Conservation (phyloP, 257 asterid genomes). For the Solanum appendiculatum region DNA sequence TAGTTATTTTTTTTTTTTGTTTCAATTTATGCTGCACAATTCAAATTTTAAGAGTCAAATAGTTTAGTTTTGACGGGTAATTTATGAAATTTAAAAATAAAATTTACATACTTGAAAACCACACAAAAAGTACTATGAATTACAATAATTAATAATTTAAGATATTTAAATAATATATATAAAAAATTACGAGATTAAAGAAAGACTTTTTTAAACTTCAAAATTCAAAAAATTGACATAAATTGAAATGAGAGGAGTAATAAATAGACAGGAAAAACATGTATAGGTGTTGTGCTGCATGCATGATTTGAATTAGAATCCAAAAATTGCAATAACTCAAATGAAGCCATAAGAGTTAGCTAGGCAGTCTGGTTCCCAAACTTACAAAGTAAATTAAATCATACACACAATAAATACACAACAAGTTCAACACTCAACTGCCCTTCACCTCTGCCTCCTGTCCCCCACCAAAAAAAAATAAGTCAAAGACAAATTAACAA, state of each 20-base stretch:
- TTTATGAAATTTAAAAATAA: no score
- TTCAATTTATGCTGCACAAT: no score
- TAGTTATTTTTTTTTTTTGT: no score
- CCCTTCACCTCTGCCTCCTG: background rate
- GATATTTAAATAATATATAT: no score
- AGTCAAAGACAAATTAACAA: background rate
- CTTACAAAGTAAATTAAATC: background rate
- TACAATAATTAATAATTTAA: no score
- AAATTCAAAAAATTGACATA: background rate
- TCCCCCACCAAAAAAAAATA: background rate
- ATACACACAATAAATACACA: background rate
- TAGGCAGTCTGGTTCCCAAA: background rate
- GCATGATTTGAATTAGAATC: background rate
- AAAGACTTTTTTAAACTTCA: background rate
- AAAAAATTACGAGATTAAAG: no score
- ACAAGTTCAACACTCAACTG: background rate
- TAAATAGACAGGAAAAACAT: background rate
- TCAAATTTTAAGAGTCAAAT: no score
- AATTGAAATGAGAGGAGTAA: background rate
- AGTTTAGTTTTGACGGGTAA: no score
- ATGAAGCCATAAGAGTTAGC: background rate
- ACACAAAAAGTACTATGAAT: no score
- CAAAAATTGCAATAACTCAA: background rate
- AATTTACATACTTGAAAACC: no score
- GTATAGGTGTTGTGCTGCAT: background rate